Evolutionary conservation across 2,329 filamentous ascomycete species (phyloP).

Genomic region (Tympanopsis confertula): DNA sequence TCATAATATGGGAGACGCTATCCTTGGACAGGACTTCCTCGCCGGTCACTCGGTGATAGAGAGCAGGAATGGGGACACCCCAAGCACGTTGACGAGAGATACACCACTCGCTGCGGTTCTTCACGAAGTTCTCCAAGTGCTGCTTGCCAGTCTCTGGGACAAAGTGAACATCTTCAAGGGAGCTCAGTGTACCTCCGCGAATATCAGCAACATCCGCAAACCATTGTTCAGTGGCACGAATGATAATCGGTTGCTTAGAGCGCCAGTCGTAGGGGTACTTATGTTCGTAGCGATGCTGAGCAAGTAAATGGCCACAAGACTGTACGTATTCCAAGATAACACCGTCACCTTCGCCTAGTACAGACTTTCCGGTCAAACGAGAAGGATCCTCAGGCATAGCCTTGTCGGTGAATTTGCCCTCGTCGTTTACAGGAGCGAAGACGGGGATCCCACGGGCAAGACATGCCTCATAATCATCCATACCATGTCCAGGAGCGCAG

Average conservation of each 20-base stretch:
- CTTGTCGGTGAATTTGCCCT: slow-evolving; percentile 69
- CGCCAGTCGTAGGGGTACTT: slow-evolving; percentile 99
- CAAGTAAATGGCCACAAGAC: slow-evolving; percentile 45
- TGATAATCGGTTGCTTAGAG: slow-evolving; percentile 82
- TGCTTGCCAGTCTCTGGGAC: slow-evolving; percentile 63
- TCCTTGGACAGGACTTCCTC: slow-evolving; percentile 69
- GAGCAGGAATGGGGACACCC: slow-evolving; percentile 89
- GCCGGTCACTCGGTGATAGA: slow-evolving; percentile 59
- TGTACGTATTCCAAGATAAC: slow-evolving; percentile 59
- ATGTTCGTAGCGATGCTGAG: slow-evolving; percentile 63
- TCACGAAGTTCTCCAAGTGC: slow-evolving; percentile 74
- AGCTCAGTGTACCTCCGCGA: slow-evolving; percentile 59
- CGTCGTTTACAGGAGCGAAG: slow-evolving; percentile 72
- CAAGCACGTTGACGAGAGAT: slow-evolving; percentile 91
- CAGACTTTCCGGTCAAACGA: slow-evolving; percentile 52
- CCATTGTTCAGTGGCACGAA: slow-evolving; percentile 91
- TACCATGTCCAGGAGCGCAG: slow-evolving; percentile 84
- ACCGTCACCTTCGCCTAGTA: slow-evolving; percentile 58
- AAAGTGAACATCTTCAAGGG: slow-evolving; percentile 65
- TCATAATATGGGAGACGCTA: slow-evolving; percentile 75
- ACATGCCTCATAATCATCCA: slow-evolving; percentile 88
- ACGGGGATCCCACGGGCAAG: slow-evolving; percentile 57
- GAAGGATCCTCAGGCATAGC: slow-evolving; percentile 63
- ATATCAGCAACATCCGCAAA: slow-evolving; percentile 85
- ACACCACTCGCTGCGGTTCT: slow-evolving; percentile 88